Conservation (phyloP, 1,139 yeast species). For the Candida buenavistaensis region DNA sequence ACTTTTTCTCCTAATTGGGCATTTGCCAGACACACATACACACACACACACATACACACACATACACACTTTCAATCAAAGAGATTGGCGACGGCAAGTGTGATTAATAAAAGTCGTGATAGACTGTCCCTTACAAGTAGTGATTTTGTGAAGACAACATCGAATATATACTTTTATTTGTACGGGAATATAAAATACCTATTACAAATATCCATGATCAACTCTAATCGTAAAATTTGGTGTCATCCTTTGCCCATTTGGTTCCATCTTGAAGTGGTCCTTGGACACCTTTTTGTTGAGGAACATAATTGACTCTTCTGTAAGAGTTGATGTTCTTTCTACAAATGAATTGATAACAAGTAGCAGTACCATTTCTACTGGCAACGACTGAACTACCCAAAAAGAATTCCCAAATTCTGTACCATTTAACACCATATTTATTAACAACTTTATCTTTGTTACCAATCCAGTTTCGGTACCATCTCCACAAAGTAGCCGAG, state of each 20-base stretch:
- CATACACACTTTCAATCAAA: no score
- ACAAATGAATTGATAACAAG: constrained; percentile 87
- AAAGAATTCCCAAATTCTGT: constrained; percentile 91
- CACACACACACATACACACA: no score
- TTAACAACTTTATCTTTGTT: constrained; percentile 74
- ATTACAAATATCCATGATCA: no score
- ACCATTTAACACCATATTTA: constrained; percentile 90
- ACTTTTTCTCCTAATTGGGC: no score
- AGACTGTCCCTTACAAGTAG: no score
- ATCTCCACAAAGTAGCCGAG: constrained; percentile 88
- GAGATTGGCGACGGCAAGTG: no score
- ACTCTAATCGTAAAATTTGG: constrained; percentile 11
- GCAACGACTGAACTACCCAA: constrained; percentile 79
- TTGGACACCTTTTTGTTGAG: constrained; percentile 73
- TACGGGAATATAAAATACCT: neutral
- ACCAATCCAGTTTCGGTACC: constrained; percentile 94
- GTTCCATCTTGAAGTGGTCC: constrained; percentile 57
- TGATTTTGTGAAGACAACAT: no score
- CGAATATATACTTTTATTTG: neutral
- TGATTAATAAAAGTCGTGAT: no score
- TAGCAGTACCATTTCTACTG: constrained; percentile 91
- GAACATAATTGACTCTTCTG: constrained; percentile 81
- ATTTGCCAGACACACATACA: no score
- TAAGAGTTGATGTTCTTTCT: constrained; percentile 86
- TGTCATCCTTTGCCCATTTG: constrained; percentile 35